Conservation (phyloP, 2,329 filamentous ascomycete genomes). For the Alternaria metachromatica region DNA sequence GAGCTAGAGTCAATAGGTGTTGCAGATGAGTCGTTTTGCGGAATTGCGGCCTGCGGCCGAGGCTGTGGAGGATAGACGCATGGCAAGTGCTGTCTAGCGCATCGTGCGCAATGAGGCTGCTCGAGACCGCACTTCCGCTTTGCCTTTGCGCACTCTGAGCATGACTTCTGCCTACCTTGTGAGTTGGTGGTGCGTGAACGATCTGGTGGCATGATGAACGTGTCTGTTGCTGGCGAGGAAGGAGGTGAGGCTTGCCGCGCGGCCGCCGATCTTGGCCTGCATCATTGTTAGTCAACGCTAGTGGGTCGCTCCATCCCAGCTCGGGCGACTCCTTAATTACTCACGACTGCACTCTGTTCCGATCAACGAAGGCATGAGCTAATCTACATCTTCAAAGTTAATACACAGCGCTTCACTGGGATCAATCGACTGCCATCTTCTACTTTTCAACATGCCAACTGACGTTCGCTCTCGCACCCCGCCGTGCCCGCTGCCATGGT, state of each 20-base stretch:
- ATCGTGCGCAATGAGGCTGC: slow-evolving; percentile 61
- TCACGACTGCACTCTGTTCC: background rate
- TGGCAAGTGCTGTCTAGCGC: slow-evolving; percentile 54
- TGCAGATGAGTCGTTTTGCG: background rate
- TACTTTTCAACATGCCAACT: no score
- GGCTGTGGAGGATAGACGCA: slow-evolving; percentile 55
- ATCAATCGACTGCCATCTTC: no score
- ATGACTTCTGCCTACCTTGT: slow-evolving; percentile 59
- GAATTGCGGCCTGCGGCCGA: background rate
- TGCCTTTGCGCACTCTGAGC: slow-evolving; percentile 62
- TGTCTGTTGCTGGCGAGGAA: background rate
- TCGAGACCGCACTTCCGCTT: slow-evolving; percentile 65
- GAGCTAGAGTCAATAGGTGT: slow-evolving; percentile 29
- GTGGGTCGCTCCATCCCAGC: background rate
- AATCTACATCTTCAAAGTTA: no score
- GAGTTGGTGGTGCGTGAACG: slow-evolving; percentile 24
- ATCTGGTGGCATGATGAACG: slow-evolving; percentile 51
- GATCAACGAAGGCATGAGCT: no score
- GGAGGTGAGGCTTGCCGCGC: background rate
- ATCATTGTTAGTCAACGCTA: slow-evolving; percentile 8
- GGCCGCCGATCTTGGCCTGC: background rate
- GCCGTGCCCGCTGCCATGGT: no score
- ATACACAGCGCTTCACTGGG: no score
- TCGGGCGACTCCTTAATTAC: background rate
- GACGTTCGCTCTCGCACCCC: no score